Evolutionary conservation across 192 early-diverging fungal species (phyloP), one percentile per base, ranked within the genome.

Genomic region (Funneliformis geosporum): DNA sequence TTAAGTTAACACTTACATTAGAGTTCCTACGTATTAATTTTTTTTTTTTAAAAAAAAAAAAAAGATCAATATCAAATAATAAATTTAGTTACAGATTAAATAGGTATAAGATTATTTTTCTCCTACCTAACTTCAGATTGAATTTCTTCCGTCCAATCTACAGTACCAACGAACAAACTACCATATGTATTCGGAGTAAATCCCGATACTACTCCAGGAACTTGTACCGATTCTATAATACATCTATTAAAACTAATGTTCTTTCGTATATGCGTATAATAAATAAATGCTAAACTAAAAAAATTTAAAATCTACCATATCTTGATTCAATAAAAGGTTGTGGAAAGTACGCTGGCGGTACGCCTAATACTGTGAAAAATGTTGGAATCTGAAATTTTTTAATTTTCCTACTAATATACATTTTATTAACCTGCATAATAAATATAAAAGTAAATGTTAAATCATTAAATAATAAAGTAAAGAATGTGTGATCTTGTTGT

Each of bases 141-240:
- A 46, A 25, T 47, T 40, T 72, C 70, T 72, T 42, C 44, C 16
- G 23, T 46, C 70, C 70, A 72, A 40, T 72, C 40, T 25, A 40
- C 5, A 12, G 38, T 72, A 12, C 42, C 70, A 72, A 72, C 38
- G 11, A 72, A 46, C 12, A 72, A 46, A 72, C 23, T 8, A 11
- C 70, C 40, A 72, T 72, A 72, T 6, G 33, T 66, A 38, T 11
- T 27, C 9, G 1, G 8, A 66, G 64, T 12, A 66, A 38, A 66
- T 0, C 33, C 10, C 33, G 64, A 72, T 38, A 21, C 8, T 25
- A 46, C 12, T n/a, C 23, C 9, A 27, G 70, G 70, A 25, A 46
- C 21, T 46, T 42, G n/a, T 8, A 72, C 42, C 21, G 70, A 72
- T 72, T 72, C 70, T 72, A 72, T 72, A 39, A 46, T n/a, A 43